phyloP scores from a whole-genome alignment of 805 yeast genomes.

The Hermanozyma aechmeae region DNA sequence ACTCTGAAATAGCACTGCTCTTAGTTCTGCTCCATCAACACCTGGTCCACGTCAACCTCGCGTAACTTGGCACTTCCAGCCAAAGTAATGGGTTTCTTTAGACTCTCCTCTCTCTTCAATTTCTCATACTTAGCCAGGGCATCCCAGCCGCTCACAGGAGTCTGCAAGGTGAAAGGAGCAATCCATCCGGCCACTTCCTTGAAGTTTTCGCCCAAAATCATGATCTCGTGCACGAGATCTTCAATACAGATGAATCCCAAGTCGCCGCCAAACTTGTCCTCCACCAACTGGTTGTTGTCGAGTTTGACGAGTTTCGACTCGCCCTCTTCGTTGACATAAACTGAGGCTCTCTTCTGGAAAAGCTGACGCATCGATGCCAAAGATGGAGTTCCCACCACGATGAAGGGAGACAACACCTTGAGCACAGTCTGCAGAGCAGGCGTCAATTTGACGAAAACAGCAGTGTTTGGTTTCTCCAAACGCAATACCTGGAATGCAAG shows the following conservation, averaged over 20 bases:
- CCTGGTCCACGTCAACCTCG: constrained; percentile 65
- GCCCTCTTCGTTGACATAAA: constrained; percentile 24
- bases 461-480: constrained; percentile 51
- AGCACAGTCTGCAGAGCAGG: constrained; percentile 51
- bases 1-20: no score
- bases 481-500: constrained; percentile 54
- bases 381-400: constrained; percentile 70
- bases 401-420: constrained; percentile 62
- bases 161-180: constrained; percentile 59
- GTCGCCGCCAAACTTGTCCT: constrained; percentile 51
- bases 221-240: constrained; percentile 68
- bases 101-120: constrained; percentile 44
- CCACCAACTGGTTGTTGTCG: constrained; percentile 69
- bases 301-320: constrained; percentile 34
- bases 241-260: constrained; percentile 70
- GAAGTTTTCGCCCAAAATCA: constrained; percentile 55
- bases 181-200: constrained; percentile 52
- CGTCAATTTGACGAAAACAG: constrained; percentile 63
- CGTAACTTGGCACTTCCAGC: constrained; percentile 57
- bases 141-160: constrained; percentile 68
- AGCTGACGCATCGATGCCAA: constrained; percentile 61
- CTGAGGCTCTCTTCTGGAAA: constrained; percentile 68
- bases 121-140: constrained; percentile 63
- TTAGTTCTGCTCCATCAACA: constrained; percentile 57
- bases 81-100: constrained; percentile 42